A percentile compares a stretch with the other conserved stretches of the same genome.
These are phyloP conservation scores for Globisporangium okanoganense DNA, from an alignment of 352 stramenopile species.

Conservation along the genomic window DNA sequence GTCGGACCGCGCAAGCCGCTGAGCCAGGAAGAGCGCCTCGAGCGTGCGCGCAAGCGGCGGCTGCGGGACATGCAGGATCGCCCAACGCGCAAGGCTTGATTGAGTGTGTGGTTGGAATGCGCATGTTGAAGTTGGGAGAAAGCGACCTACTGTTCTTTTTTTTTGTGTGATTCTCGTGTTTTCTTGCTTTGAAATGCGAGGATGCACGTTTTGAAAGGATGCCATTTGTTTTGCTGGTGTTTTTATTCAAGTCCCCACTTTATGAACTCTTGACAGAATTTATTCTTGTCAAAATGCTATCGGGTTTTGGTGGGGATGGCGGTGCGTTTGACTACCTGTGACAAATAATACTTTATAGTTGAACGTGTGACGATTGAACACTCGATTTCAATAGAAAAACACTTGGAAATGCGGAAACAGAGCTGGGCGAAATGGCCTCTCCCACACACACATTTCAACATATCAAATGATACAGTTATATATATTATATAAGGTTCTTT, in stretches of 20 bases:
- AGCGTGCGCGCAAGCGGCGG: slow-evolving; percentile 55
- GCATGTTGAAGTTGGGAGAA: neutral
- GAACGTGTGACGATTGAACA: neutral
- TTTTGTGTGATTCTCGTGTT: too few relatives aligned
- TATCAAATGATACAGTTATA: neutral
- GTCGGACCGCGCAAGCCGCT: slow-evolving; percentile 54
- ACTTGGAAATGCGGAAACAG: neutral
- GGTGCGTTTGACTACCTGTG: too few relatives aligned
- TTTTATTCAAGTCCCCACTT: too few relatives aligned
- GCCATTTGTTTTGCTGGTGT: too few relatives aligned
- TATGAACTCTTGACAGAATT: too few relatives aligned
- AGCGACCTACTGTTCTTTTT: too few relatives aligned
- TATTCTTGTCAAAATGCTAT: too few relatives aligned
- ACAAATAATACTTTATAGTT: neutral
- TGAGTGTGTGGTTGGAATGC: neutral
- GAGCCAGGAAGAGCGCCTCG: slow-evolving; percentile 63
- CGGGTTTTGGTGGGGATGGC: too few relatives aligned
- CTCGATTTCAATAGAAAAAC: neutral
- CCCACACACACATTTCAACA: neutral
- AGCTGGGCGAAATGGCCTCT: neutral
- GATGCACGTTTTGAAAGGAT: too few relatives aligned
- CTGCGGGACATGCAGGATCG: slow-evolving; percentile 68
- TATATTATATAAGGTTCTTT: neutral
- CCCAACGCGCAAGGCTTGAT: slow-evolving; percentile 49
- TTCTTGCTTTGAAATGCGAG: too few relatives aligned